Percentiles rank a stretch among this genome's conserved stretches.
Conservation (phyloP, 2,329 filamentous ascomycete species). For the Colletotrichum sojae region DNA sequence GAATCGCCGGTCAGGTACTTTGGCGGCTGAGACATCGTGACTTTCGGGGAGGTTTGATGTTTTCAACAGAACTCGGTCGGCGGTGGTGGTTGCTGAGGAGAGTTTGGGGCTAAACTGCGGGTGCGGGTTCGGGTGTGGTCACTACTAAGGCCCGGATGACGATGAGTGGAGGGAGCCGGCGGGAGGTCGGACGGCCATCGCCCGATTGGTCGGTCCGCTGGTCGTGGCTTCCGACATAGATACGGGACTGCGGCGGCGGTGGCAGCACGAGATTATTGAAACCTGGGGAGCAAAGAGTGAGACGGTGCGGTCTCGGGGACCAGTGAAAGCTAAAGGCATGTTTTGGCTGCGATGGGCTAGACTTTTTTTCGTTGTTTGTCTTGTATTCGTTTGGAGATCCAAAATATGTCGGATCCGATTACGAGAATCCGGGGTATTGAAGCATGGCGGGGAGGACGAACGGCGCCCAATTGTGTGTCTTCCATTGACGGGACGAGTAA, state of each 20-base stretch:
- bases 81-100: slow-evolving; percentile 18
- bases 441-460: not conserved
- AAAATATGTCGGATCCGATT: not conserved
- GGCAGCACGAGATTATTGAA: slow-evolving; percentile 22
- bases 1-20: slow-evolving; percentile 85
- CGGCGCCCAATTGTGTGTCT: not conserved
- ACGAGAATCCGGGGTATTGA: slow-evolving; percentile 1
- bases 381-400: not conserved
- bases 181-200: slow-evolving; percentile 36
- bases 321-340: not conserved
- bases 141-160: too few species aligned
- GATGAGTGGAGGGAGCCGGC: slow-evolving; percentile 16
- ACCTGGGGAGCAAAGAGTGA: slow-evolving; percentile 15
- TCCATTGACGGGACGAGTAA: not conserved
- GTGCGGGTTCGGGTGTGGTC: slow-evolving; percentile 12
- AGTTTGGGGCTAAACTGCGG: slow-evolving; percentile 2
- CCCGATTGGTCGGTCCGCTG: slow-evolving; percentile 31
- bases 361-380: not conserved
- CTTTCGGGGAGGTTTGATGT: slow-evolving; percentile 6
- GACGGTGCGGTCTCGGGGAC: slow-evolving; percentile 25
- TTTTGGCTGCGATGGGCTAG: slow-evolving; percentile 6
- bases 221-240: not conserved
- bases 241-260: slow-evolving; percentile 5
- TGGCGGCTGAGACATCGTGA: slow-evolving; percentile 55
- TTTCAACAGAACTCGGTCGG: slow-evolving; percentile 21